Percentiles rank a stretch among this genome's conserved stretches.
Evolutionary conservation across 179 eudicot genomes (phyloP).

Genomic region (Actinidia arguta): DNA sequence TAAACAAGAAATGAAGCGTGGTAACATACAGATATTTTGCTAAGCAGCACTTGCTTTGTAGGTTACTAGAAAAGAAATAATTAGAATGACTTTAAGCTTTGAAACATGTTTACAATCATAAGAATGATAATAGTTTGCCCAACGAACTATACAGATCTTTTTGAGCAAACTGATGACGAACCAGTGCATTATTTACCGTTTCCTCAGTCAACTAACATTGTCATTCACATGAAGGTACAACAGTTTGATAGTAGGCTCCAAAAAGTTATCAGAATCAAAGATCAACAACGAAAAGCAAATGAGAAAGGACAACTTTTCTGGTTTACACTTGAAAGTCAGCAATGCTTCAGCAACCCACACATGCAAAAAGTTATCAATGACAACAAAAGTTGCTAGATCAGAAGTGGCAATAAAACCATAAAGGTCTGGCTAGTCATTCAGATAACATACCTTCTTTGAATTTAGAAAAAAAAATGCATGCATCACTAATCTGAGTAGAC

Average conservation of each 20-base stretch:
- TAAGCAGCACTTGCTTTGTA: not conserved
- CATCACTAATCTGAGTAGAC: not conserved
- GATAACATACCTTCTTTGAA: not conserved
- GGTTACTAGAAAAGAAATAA: not conserved
- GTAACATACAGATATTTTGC: not conserved
- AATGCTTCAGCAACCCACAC: slow-evolving; percentile 6
- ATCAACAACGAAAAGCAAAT: not conserved
- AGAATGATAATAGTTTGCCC: not conserved
- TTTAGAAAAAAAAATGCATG: too few relatives aligned
- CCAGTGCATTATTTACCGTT: not conserved
- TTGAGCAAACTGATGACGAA: not conserved
- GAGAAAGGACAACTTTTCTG: not conserved
- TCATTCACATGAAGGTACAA: not conserved
- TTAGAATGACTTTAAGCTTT: not conserved
- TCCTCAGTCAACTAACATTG: not conserved
- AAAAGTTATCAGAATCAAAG: not conserved
- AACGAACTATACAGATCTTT: not conserved
- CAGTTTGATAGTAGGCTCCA: not conserved
- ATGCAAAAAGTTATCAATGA: not conserved
- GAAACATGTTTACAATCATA: not conserved
- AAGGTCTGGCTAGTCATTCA: not conserved
- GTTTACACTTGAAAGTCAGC: not conserved
- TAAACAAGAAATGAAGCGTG: slow-evolving; percentile 8
- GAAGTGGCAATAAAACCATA: not conserved
- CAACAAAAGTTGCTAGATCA: not conserved